Evolutionary conservation across 495 filamentous ascomycete species (phyloP).

Genomic region (Endocarpon pusillum): DNA sequence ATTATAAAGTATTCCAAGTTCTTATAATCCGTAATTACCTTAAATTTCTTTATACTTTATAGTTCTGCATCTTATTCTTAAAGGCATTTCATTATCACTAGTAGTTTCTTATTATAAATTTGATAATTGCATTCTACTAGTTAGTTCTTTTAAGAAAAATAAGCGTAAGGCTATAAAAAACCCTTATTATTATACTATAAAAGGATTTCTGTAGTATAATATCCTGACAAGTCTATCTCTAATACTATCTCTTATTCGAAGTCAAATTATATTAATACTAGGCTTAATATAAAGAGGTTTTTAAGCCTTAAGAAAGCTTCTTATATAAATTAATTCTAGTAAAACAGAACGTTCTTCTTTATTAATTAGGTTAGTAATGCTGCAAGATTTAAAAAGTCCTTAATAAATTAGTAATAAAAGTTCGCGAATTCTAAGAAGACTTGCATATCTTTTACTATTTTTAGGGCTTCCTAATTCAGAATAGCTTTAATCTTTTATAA

Average conservation of each 20-base stretch:
- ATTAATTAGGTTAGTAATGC: slow-evolving; percentile 6
- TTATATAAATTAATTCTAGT: background rate
- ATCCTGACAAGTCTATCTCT: slow-evolving; percentile 7
- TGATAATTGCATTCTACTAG: slow-evolving; percentile 11
- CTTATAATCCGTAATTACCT: slow-evolving; percentile 11
- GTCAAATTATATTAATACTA: slow-evolving; percentile 6
- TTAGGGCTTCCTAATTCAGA: slow-evolving; percentile 10
- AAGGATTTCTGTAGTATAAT: slow-evolving; percentile 2
- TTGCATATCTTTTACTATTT: slow-evolving; percentile 10
- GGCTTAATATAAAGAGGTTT: slow-evolving; percentile 3
- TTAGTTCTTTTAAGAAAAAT: slow-evolving; percentile 8
- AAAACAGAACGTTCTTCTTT: slow-evolving; percentile 8
- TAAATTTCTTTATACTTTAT: background rate
- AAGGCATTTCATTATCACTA: slow-evolving; percentile 11
- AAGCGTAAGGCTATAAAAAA: slow-evolving; percentile 2
- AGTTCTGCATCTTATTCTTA: slow-evolving; percentile 12
- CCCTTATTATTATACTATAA: slow-evolving; percentile 4
- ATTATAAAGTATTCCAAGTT: slow-evolving; percentile 14
- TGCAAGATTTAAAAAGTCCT: slow-evolving; percentile 8
- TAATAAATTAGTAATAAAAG: slow-evolving; percentile 20
- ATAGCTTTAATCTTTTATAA: slow-evolving; percentile 9
- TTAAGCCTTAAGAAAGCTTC: slow-evolving; percentile 5
- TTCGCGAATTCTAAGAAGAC: slow-evolving; percentile 18
- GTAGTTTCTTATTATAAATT: slow-evolving; percentile 13
- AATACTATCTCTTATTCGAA: slow-evolving; percentile 2